A percentile compares a stretch with the other conserved stretches of the same genome.
These are phyloP conservation scores for Aspergillus calidoustus DNA, from an alignment of 2,329 filamentous ascomycete species.

Conservation along the genomic window DNA sequence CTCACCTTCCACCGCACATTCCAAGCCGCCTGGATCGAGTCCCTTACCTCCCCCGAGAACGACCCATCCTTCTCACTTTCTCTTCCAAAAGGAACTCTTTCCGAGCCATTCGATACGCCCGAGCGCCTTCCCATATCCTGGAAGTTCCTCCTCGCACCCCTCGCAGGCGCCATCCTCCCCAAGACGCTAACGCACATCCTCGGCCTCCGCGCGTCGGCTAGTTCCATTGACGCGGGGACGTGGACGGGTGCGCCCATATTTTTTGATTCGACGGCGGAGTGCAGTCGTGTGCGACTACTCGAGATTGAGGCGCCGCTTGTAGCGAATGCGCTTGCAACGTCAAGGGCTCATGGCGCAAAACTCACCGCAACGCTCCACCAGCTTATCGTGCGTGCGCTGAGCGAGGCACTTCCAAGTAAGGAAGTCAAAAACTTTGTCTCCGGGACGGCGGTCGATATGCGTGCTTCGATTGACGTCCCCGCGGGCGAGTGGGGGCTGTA, in stretches of 20 bases:
- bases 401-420: constrained; percentile 30
- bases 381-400: constrained; percentile 45
- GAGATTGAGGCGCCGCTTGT: constrained; percentile 37
- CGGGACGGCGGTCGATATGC: constrained; percentile 49
- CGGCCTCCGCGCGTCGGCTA: constrained; percentile 36
- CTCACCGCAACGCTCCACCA: constrained; percentile 50
- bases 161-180: constrained; percentile 46
- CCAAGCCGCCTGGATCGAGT: constrained; percentile 24
- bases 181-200: constrained; percentile 36
- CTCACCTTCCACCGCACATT: constrained; percentile 50
- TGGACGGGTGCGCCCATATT: constrained; percentile 39
- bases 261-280: constrained; percentile 28
- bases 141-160: constrained; percentile 48
- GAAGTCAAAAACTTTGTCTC: constrained; percentile 42
- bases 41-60: background rate
- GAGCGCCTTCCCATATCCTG: constrained; percentile 50
- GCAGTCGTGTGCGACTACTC: constrained; percentile 39
- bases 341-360: constrained; percentile 42
- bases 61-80: constrained; percentile 19
- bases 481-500: constrained; percentile 45
- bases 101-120: constrained; percentile 45
- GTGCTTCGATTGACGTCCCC: constrained; percentile 37
- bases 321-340: constrained; percentile 31
- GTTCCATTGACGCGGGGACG: constrained; percentile 33
- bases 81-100: constrained; percentile 28